Evolutionary conservation across 495 filamentous ascomycete species (phyloP).

Genomic region (Pseudomonodictys pantanalensis): DNA sequence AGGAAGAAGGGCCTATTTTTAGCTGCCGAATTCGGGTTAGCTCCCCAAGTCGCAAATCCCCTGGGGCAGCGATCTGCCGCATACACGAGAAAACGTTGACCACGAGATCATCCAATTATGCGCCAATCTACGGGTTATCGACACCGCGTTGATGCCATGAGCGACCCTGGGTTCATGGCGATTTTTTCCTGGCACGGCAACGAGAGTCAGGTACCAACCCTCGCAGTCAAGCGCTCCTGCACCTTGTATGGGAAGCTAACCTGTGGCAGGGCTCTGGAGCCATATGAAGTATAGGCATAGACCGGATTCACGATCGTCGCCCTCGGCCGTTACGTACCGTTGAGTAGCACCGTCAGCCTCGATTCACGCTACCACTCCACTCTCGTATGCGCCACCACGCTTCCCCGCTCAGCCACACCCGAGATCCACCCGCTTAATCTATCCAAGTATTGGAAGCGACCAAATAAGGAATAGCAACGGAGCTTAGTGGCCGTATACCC

Average conservation of each 20-base stretch:
- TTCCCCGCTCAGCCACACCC: conserved; percentile 14
- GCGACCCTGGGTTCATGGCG: background rate
- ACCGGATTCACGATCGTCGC: too few relatives aligned
- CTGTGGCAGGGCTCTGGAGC: too few relatives aligned
- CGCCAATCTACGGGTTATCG: background rate
- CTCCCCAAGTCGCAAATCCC: too few relatives aligned
- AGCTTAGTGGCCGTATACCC: background rate
- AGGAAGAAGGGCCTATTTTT: too few relatives aligned
- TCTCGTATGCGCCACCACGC: background rate
- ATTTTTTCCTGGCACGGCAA: background rate
- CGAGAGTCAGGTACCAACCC: too few relatives aligned
- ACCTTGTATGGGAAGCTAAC: too few relatives aligned
- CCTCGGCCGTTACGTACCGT: too few relatives aligned
- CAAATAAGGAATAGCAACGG: background rate
- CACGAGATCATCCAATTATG: background rate
- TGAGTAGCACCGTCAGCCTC: too few relatives aligned
- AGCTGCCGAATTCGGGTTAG: too few relatives aligned
- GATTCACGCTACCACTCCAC: background rate
- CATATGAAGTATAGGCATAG: too few relatives aligned
- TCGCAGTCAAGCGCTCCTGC: too few relatives aligned
- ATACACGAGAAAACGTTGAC: background rate
- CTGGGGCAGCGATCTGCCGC: too few relatives aligned
- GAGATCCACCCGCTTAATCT: conserved; percentile 3
- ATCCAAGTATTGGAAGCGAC: conserved; percentile 15
- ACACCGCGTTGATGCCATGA: background rate